Conservation (phyloP, 768 basidiomycete genomes). For the Amanita pallidorosea region DNA sequence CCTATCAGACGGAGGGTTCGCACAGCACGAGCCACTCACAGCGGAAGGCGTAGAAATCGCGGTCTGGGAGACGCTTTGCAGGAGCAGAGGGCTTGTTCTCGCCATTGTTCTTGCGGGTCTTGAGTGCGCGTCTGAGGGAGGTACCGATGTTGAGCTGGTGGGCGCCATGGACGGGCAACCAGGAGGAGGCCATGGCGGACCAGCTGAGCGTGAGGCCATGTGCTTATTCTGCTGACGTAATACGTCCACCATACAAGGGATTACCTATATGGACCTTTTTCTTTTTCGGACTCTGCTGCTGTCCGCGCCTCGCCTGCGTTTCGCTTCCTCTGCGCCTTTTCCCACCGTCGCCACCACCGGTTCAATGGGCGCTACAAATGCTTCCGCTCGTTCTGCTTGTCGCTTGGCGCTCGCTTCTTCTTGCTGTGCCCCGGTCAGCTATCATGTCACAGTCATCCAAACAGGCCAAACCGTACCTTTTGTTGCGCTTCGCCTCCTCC, state of each 20-base stretch:
- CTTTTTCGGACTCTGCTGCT: slow-evolving; percentile 24
- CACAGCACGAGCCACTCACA: slow-evolving; percentile 33
- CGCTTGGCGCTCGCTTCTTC: slow-evolving; percentile 59
- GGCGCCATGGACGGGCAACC: slow-evolving; percentile 51
- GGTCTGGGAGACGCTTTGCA: slow-evolving; percentile 41
- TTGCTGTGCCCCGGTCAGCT: slow-evolving; percentile 43
- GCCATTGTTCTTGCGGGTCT: slow-evolving; percentile 55
- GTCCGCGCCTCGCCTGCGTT: slow-evolving; percentile 21
- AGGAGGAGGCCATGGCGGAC: slow-evolving; percentile 20
- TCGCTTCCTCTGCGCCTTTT: slow-evolving; percentile 55
- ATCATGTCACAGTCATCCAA: slow-evolving; percentile 2
- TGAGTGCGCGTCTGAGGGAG: slow-evolving; percentile 56
- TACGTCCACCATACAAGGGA: background rate
- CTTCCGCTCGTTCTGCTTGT: slow-evolving; percentile 75
- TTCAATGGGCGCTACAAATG: slow-evolving; percentile 84
- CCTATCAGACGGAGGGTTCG: background rate
- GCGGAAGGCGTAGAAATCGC: slow-evolving; percentile 69
- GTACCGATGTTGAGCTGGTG: slow-evolving; percentile 50
- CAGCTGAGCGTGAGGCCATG: background rate
- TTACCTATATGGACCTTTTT: slow-evolving; percentile 9
- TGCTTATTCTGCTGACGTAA: background rate
- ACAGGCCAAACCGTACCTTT: slow-evolving; percentile 41
- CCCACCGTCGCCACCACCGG: slow-evolving; percentile 56
- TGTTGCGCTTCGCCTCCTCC: slow-evolving; percentile 64
- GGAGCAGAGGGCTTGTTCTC: slow-evolving; percentile 21